phyloP scores from a whole-genome alignment of 805 yeast genomes.

The Wickerhamiella azyma region DNA sequence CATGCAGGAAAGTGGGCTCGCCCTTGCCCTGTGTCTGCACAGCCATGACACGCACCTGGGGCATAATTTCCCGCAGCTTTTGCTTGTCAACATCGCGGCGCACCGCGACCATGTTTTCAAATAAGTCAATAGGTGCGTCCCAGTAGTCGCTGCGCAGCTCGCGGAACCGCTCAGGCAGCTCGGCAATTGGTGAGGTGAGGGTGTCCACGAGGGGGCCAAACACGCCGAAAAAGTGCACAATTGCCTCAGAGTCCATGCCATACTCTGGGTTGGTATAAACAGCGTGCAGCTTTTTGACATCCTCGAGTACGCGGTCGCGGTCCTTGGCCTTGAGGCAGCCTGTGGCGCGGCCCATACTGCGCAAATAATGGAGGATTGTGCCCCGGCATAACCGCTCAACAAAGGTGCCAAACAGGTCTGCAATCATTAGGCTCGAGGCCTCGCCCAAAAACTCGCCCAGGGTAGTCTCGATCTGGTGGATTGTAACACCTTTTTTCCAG shows the following conservation, averaged over 20 bases:
- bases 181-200: slow-evolving; percentile 35
- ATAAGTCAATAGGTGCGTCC: slow-evolving; percentile 62
- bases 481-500: slow-evolving; percentile 53
- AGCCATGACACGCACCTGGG: slow-evolving; percentile 18
- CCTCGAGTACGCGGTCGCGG: slow-evolving; percentile 42
- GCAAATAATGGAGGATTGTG: slow-evolving; percentile 36
- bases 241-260: slow-evolving; percentile 22
- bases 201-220: slow-evolving; percentile 51
- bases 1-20: slow-evolving; percentile 6
- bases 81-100: slow-evolving; percentile 27
- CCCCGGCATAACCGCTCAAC: slow-evolving; percentile 42
- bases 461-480: slow-evolving; percentile 55
- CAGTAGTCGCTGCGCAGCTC: slow-evolving; percentile 52
- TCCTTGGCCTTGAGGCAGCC: slow-evolving; percentile 29
- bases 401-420: slow-evolving; percentile 40
- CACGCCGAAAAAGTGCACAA: slow-evolving; percentile 39
- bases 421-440: slow-evolving; percentile 38
- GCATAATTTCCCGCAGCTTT: slow-evolving; percentile 24
- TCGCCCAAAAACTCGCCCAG: slow-evolving; percentile 63
- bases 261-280: slow-evolving; percentile 35
- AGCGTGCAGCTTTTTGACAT: slow-evolving; percentile 42
- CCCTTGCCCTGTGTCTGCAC: slow-evolving; percentile 14
- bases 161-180: slow-evolving; percentile 43
- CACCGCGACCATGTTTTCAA: slow-evolving; percentile 45
- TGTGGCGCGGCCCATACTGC: slow-evolving; percentile 33